A percentile compares a stretch with the other conserved stretches of the same genome.
Evolutionary conservation across 805 yeast genomes (phyloP).

Genomic region (Yamadazyma akitaensis): DNA sequence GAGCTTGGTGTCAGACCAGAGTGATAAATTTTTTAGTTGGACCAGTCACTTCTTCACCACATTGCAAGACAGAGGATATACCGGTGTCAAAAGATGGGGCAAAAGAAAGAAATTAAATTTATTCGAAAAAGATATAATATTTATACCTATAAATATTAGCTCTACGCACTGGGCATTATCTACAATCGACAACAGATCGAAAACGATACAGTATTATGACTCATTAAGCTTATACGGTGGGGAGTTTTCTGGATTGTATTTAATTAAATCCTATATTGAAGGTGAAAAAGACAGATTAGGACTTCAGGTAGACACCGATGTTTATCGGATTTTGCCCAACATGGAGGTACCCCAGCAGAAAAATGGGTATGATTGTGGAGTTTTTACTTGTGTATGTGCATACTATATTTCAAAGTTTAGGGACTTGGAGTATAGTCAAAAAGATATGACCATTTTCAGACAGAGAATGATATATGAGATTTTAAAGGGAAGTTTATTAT

Average conservation of each 20-base stretch:
- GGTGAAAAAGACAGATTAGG: conserved; percentile 60
- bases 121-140: conserved; percentile 57
- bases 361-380: conserved; percentile 95
- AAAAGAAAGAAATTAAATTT: conserved; percentile 41
- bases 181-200: conserved; percentile 59
- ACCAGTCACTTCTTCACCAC: conserved; percentile 87
- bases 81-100: conserved; percentile 36
- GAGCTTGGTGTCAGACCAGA: conserved; percentile 45
- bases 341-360: conserved; percentile 70
- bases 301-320: conserved; percentile 14
- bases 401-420: conserved; percentile 52
- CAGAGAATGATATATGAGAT: conserved; percentile 66
- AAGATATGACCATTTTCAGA: conserved; percentile 68
- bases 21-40: conserved; percentile 56
- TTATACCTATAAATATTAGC: conserved; percentile 82
- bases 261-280: conserved; percentile 58
- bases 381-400: conserved; percentile 80
- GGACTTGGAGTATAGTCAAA: conserved; percentile 54
- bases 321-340: conserved; percentile 25
- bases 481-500: conserved; percentile 14
- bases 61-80: conserved; percentile 67
- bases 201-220: conserved; percentile 69
- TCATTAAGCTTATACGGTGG: conserved; percentile 53
- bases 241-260: conserved; percentile 30
- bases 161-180: conserved; percentile 92